Conservation (phyloP, 257 asterid species). For the Datura wrightii region DNA sequence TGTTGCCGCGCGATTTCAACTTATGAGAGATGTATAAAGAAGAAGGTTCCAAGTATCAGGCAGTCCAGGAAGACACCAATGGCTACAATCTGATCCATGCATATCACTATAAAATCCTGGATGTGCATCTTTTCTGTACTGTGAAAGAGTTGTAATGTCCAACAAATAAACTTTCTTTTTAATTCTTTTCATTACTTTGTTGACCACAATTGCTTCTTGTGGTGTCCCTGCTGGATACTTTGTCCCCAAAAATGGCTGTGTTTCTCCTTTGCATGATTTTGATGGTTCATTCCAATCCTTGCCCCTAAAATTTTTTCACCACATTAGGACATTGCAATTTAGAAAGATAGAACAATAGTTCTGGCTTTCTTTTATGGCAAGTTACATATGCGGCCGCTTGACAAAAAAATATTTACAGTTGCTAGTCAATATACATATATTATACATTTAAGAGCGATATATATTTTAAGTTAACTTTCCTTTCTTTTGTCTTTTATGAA, state of each 20-base stretch:
- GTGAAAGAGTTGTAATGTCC: slow-evolving; percentile 77
- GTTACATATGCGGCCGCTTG: no score
- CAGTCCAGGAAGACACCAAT: slow-evolving; percentile 96
- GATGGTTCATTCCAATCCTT: slow-evolving; percentile 72
- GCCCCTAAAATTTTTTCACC: slow-evolving; percentile 53
- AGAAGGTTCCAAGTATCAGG: slow-evolving; percentile 94
- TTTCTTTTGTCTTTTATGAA: no score
- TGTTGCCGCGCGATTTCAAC: not conserved
- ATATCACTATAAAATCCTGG: slow-evolving; percentile 66
- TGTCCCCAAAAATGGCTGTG: slow-evolving; percentile 60
- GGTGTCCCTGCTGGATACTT: slow-evolving; percentile 73
- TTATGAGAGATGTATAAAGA: slow-evolving; percentile 62
- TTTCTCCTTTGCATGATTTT: slow-evolving; percentile 65
- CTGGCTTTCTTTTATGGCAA: no score
- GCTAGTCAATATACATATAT: no score
- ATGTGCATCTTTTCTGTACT: slow-evolving; percentile 85
- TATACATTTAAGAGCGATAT: no score
- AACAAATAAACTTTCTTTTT: slow-evolving; percentile 76
- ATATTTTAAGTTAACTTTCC: no score
- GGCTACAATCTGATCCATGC: slow-evolving; percentile 83
- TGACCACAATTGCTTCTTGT: slow-evolving; percentile 53
- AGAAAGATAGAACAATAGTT: not conserved
- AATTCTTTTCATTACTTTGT: slow-evolving; percentile 73
- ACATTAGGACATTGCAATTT: not conserved
- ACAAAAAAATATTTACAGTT: no score